These are phyloP conservation scores for Austroboletus olivaceoglutinosus DNA, from an alignment of 1,284 basidiomycete species.

Conservation along the genomic window DNA sequence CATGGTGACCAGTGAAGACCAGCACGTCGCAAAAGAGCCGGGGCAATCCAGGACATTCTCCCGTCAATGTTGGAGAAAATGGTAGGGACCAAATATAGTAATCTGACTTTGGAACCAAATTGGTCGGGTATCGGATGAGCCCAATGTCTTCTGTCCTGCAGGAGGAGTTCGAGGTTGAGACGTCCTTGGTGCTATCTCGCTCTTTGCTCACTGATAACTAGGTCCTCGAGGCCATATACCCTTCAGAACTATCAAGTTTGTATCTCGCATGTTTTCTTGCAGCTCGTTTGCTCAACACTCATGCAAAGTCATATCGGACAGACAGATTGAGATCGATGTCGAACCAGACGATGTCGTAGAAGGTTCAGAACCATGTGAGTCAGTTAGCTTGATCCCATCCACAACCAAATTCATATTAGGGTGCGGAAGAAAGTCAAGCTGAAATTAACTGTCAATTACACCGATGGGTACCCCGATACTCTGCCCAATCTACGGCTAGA, in stretches of 20 bases:
- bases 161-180: slow-evolving; percentile 85
- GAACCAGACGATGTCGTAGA: slow-evolving; percentile 82
- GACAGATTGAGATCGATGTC: slow-evolving; percentile 79
- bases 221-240: slow-evolving; percentile 96
- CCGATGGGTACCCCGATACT: slow-evolving; percentile 69
- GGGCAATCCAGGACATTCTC: slow-evolving; percentile 26
- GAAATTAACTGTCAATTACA: slow-evolving; percentile 68
- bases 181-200: slow-evolving; percentile 4
- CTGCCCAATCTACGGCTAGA: slow-evolving; percentile 76
- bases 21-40: slow-evolving; percentile 14
- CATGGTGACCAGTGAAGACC: not conserved
- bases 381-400: slow-evolving; percentile 8
- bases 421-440: slow-evolving; percentile 64
- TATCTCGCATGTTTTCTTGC: slow-evolving; percentile 33
- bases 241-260: slow-evolving; percentile 89
- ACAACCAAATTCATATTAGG: slow-evolving; percentile 18
- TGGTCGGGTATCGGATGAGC: slow-evolving; percentile 28
- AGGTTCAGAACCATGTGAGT: slow-evolving; percentile 58
- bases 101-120: slow-evolving; percentile 19
- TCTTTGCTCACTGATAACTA: slow-evolving; percentile 35
- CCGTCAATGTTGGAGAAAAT: slow-evolving; percentile 9
- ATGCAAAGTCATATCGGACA: slow-evolving; percentile 79
- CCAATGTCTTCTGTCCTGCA: slow-evolving; percentile 60
- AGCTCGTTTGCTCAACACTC: slow-evolving; percentile 46
- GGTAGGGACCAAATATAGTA: slow-evolving; percentile 18